phyloP scores from a whole-genome alignment of 2,329 filamentous ascomycete genomes.

The Cladophialophora carrionii region DNA sequence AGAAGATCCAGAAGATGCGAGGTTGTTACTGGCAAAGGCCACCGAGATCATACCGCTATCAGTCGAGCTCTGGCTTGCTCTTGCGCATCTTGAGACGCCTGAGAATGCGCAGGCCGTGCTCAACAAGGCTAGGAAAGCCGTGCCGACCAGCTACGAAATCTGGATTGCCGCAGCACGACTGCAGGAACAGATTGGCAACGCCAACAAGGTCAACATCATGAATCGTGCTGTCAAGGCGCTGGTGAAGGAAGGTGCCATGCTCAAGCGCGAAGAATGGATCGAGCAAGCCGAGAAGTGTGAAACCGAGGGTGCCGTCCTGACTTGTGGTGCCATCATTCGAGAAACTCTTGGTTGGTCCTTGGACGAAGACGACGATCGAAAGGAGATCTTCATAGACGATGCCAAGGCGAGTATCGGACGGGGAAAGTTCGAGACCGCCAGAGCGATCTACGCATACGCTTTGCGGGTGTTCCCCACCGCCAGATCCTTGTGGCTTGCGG shows the following conservation, averaged over 20 bases:
- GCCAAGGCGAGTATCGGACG: constrained; percentile 78
- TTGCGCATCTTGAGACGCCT: constrained; percentile 84
- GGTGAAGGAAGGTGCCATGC: constrained; percentile 90
- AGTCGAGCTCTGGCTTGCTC: constrained; percentile 90
- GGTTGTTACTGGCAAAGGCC: constrained; percentile 86
- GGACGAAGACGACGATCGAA: constrained; percentile 94
- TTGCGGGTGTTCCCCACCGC: constrained; percentile 87
- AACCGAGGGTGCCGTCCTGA: constrained; percentile 82
- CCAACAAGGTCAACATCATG: constrained; percentile 85
- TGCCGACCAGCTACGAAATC: constrained; percentile 90
- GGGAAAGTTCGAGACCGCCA: constrained; percentile 83
- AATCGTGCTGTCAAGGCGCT: constrained; percentile 87
- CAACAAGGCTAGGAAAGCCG: constrained; percentile 90
- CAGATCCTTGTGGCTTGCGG: constrained; percentile 85
- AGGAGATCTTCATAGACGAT: constrained; percentile 95
- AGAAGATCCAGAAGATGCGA: constrained; percentile 84
- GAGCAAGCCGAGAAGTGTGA: constrained; percentile 92
- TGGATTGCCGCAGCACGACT: constrained; percentile 94
- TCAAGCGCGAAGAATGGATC: constrained; percentile 97
- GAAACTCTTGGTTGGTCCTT: constrained; percentile 92
- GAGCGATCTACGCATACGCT: constrained; percentile 91
- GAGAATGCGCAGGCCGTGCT: constrained; percentile 93
- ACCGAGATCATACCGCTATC: constrained; percentile 93
- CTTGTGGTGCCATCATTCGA: constrained; percentile 84
- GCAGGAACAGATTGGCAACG: constrained; percentile 85